Evolutionary conservation across 2,329 filamentous ascomycete genomes (phyloP), one percentile per base, ranked within the genome.

Genomic region (Cercospora zeae-maydis): DNA sequence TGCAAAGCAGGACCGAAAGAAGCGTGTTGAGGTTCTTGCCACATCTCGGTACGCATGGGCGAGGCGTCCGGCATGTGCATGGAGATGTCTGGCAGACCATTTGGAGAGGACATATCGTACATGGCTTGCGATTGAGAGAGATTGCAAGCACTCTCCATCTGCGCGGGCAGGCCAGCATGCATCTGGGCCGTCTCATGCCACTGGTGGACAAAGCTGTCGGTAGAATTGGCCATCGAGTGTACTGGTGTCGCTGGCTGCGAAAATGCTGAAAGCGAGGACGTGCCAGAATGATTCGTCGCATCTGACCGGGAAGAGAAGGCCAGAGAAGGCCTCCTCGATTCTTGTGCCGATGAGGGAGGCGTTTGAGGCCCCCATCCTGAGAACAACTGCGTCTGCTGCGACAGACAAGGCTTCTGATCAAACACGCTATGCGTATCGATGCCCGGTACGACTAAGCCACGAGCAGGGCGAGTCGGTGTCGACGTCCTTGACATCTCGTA

Each of bases 271-370:
- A 66, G 52, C 4, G 70, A 67, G 1, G 67, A 67, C 1, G 67
- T 58, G 1, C 66, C 66, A 34, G 66, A 71, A n/a, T 66, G 65
- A 10, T 27, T 10, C n/a, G 65, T 63, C 11, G 62, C 59, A 58
- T 73, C 64, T 34, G 66, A 69, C 11, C 63, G 59, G 4, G 63
- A 55, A 24, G 69, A 69, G 39, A 62, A 69, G 16, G 67, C 66
- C 16, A 71, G 36, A 13, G 72, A 73, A 9, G 68, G 69, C 16
- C 70, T 59, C 51, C 71, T 66, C 14, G 70, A 71, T n/a, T 73
- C 71, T 37, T 68, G 61, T 13, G 67, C 67, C 19, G 72, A 71
- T 24, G 69, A 69, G 9, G 71, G 70, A 11, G 72, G 71, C 37
- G 72, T 73, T 5, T 69, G 42, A 13, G 66, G 66, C n/a, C 42